Percentiles rank a stretch among this genome's conserved stretches.
Evolutionary conservation across 75 land plant genomes (phyloP).

Genomic region (Sequoiadendron giganteum): DNA sequence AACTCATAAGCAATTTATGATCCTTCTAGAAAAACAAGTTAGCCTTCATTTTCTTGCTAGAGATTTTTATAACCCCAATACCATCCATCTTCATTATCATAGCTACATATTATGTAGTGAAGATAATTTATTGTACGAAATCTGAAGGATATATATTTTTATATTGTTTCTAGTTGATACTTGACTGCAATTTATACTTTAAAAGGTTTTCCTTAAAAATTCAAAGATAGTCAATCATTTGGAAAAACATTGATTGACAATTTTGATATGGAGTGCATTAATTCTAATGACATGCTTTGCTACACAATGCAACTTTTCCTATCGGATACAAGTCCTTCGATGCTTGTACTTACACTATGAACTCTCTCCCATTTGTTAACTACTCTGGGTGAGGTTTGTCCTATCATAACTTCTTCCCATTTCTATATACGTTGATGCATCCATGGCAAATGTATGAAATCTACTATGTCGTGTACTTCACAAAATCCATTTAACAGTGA

Average conservation of each 20-base stretch:
- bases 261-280: neutral
- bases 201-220: neutral
- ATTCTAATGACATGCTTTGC: neutral
- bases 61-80: neutral
- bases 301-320: constrained; percentile 59
- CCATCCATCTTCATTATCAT: neutral
- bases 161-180: neutral
- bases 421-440: neutral
- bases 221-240: neutral
- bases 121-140: neutral
- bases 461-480: neutral
- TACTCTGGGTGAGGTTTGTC: constrained; percentile 86
- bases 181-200: neutral
- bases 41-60: constrained; percentile 3
- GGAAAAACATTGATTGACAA: neutral
- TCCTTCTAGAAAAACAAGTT: constrained; percentile 82
- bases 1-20: constrained; percentile 79
- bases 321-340: constrained; percentile 59
- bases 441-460: neutral
- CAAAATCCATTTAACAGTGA: neutral
- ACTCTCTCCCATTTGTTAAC: constrained; percentile 75
- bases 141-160: neutral
- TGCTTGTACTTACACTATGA: constrained; percentile 67
- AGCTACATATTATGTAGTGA: neutral
- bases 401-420: neutral